Percentiles rank a stretch among this genome's conserved stretches.
phyloP scores from a whole-genome alignment of 208 protist species.

The Wallacemonas sp. region DNA sequence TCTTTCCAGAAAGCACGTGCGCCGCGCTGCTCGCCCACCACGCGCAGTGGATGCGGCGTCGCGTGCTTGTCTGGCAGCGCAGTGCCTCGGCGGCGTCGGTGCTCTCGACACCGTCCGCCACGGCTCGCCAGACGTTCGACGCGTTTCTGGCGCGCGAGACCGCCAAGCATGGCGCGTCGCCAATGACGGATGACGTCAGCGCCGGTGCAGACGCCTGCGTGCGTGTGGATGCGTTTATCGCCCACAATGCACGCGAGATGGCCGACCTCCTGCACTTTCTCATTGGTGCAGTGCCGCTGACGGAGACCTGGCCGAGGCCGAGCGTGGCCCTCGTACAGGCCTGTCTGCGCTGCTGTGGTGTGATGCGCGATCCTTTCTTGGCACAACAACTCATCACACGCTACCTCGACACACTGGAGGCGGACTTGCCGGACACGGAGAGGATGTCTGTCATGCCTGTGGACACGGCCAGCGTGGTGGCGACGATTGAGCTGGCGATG shows the following conservation, averaged over 20 bases:
- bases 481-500: background rate
- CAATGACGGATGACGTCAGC: background rate
- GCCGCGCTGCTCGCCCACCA: background rate
- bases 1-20: background rate
- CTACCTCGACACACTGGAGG: background rate
- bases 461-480: background rate
- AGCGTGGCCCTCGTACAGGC: background rate
- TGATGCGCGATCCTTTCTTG: background rate
- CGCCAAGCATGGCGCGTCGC: background rate
- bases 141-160: background rate
- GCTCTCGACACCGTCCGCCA: slow-evolving; percentile 4
- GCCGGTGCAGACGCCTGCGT: background rate
- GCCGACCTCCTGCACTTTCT: background rate
- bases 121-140: background rate
- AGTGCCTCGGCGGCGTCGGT: background rate
- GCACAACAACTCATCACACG: background rate
- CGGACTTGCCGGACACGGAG: background rate
- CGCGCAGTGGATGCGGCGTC: slow-evolving; percentile 4
- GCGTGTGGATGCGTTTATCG: background rate
- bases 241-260: background rate
- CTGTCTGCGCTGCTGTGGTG: background rate
- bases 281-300: background rate
- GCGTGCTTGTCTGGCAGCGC: background rate
- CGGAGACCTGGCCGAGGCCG: background rate
- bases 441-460: background rate